phyloP scores from a whole-genome alignment of 75 land plant genomes.

The Cunninghamia lanceolata region DNA sequence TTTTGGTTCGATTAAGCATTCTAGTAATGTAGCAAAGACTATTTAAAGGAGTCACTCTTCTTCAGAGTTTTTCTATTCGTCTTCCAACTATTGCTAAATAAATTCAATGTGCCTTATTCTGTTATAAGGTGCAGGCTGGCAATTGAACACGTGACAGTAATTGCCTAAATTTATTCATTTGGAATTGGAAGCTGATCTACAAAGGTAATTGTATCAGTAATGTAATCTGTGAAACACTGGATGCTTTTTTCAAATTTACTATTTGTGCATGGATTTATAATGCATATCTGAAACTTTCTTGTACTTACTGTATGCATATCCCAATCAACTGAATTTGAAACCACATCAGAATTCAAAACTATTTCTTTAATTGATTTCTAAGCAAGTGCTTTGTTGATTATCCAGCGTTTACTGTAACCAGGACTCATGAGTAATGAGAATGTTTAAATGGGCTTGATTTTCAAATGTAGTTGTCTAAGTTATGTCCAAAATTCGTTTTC shows the following conservation, averaged over 20 bases:
- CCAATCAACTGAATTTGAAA: background rate
- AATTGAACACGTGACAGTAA: background rate
- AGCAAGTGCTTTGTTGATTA: background rate
- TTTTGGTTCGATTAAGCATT: background rate
- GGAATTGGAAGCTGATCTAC: background rate
- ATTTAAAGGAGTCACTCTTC: background rate
- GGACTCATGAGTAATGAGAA: background rate
- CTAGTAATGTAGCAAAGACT: background rate
- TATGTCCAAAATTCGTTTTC: background rate
- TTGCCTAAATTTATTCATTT: background rate
- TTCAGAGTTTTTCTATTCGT: background rate
- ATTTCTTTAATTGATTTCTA: background rate
- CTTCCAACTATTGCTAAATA: background rate
- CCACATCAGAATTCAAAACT: background rate
- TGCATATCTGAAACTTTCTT: background rate
- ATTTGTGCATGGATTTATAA: background rate
- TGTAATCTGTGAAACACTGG: background rate
- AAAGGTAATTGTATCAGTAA: background rate
- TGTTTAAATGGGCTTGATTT: background rate
- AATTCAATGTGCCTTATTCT: background rate
- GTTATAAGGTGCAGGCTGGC: background rate
- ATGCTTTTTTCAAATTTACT: background rate
- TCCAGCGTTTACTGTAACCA: background rate
- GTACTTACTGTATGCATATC: background rate
- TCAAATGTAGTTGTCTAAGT: background rate